Conservation (phyloP, 768 basidiomycete genomes). For the Steccherinum ochraceum region DNA sequence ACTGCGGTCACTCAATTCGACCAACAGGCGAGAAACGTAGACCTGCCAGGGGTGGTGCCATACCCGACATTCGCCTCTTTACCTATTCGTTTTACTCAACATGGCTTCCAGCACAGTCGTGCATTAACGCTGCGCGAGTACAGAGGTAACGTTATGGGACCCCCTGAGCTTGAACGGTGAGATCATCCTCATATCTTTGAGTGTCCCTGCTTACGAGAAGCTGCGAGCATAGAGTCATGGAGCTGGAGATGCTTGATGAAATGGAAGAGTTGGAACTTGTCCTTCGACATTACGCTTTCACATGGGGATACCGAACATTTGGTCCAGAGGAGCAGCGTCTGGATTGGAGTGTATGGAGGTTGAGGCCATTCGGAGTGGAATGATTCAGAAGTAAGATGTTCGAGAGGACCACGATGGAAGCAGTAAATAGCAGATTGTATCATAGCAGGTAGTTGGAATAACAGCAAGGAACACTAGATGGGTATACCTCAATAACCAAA, state of each 20-base stretch:
- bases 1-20: background rate
- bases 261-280: conserved; percentile 92
- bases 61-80: conserved; percentile 55
- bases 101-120: conserved; percentile 46
- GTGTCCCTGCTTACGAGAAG: no score
- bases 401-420: background rate
- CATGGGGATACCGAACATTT: conserved; percentile 48
- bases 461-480: no score
- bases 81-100: conserved; percentile 48
- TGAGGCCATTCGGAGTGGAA: background rate
- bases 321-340: conserved; percentile 2
- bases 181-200: no score
- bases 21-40: conserved; percentile 59
- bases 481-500: no score
- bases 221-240: no score
- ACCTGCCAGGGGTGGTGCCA: conserved; percentile 65
- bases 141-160: conserved; percentile 40
- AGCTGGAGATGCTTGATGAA: conserved; percentile 87
- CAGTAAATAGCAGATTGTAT: background rate
- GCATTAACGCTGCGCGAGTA: conserved; percentile 70
- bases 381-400: background rate
- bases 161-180: conserved; percentile 53
- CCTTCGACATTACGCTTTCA: conserved; percentile 82
- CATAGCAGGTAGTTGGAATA: background rate
- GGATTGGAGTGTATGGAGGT: conserved; percentile 15